These are phyloP conservation scores for Trypanosoma congolense DNA, from an alignment of 208 protist species.

Conservation along the genomic window DNA sequence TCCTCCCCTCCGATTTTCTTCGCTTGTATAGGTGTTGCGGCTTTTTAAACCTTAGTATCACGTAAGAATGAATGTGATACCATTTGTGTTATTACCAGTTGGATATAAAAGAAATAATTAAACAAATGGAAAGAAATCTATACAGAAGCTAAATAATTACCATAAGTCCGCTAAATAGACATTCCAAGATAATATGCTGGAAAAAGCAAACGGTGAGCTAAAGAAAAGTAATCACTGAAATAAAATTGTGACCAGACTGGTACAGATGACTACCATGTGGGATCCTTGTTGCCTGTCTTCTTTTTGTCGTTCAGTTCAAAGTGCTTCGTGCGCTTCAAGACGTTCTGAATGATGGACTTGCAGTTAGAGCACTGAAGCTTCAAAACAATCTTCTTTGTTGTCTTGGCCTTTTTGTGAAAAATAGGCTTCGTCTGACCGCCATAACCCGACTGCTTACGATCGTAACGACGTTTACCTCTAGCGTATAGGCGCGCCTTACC, in stretches of 20 bases:
- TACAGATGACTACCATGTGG: slow-evolving; percentile 72
- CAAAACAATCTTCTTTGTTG: slow-evolving; percentile 99
- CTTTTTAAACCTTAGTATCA: neutral
- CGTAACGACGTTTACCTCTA: slow-evolving; percentile 99
- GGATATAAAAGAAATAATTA: too few relatives aligned
- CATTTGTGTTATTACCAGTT: too few relatives aligned
- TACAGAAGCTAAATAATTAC: too few relatives aligned
- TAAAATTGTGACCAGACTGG: neutral
- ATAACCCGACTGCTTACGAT: slow-evolving; percentile 99
- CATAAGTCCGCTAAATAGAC: too few relatives aligned
- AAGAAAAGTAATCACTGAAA: slow-evolving; percentile 1
- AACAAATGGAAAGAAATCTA: too few relatives aligned
- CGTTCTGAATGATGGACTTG: slow-evolving; percentile 92
- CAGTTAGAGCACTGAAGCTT: slow-evolving; percentile 97
- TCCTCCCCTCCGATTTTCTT: neutral
- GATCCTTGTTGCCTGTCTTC: slow-evolving; percentile 89
- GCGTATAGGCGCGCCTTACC: slow-evolving; percentile 98
- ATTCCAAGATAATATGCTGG: too few relatives aligned
- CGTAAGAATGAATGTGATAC: too few relatives aligned
- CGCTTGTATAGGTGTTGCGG: neutral
- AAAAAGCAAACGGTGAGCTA: too few relatives aligned
- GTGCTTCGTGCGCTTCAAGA: slow-evolving; percentile 98
- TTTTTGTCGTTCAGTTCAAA: slow-evolving; percentile 98
- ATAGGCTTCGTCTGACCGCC: slow-evolving; percentile 99
- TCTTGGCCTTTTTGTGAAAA: slow-evolving; percentile 99